Evolutionary conservation across 2,329 filamentous ascomycete genomes (phyloP), one percentile per base, ranked within the genome.

Genomic region (Zymoseptoria ardabiliae): DNA sequence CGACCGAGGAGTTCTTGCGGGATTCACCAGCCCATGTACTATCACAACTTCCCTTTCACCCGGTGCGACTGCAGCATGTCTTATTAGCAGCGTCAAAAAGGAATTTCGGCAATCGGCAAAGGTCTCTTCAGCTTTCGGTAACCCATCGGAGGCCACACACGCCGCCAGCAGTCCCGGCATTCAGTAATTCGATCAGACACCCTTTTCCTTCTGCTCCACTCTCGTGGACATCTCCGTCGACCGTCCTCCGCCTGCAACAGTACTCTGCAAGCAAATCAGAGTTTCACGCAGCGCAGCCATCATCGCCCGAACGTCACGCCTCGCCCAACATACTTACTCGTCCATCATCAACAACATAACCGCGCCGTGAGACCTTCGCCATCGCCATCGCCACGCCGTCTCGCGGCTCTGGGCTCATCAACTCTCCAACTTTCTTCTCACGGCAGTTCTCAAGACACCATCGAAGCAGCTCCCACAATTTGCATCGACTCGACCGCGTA

Each of bases 11-110:
- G 64, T 65, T 64, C 61, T 62, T 63, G 61, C 65, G 62, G 61
- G 63, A 65, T 66, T 62, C 61, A 64, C 61, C 65, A 63, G 58
- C 62, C 58, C 56, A 59, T 62, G 63, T 66, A 67, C 63, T 70
- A 69, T 61, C 67, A 70, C 65, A 66, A 61, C 63, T 67, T 65
- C 62, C 65, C 55, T 64, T 62, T 65, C 35, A 30, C 65, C 67
- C 63, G 69, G 69, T 71, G 67, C 69, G 68, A 69, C 69, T 70
- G 68, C 66, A 63, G 63, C 62, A 67, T 71, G 69, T 71, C 62
- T 70, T 69, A 70, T 66, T 71, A 70, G 65, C 67, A 64, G 65
- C 63, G 50, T 61, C 63, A 60, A 53, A 61, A 64, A 61, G 54
- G 63, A 59, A 41, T 59, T 28, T 55, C 65, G 60, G 59, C 63